Evolutionary conservation across 208 protist species (phyloP).

Genomic region (Trypanosoma melophagium): DNA sequence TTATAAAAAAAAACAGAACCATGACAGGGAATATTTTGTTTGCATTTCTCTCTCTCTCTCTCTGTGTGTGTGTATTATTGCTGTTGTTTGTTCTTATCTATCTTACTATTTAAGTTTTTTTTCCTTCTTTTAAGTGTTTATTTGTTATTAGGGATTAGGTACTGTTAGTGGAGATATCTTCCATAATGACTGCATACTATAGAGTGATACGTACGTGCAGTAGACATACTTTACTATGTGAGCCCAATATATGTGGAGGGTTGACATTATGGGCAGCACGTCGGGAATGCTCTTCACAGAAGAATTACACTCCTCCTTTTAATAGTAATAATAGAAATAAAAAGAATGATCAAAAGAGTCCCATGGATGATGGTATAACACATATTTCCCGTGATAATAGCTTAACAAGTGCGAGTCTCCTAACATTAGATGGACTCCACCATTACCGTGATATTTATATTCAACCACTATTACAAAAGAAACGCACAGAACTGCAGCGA

Average conservation of each 20-base stretch:
- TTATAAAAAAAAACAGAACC: too few species aligned
- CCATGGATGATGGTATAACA: not conserved
- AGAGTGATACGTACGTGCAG: not conserved
- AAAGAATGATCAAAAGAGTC: not conserved
- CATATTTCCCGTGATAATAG: not conserved
- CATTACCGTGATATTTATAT: conserved; percentile 39
- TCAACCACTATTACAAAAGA: conserved; percentile 26
- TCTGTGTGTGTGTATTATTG: too few species aligned
- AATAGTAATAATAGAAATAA: not conserved
- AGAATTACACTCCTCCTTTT: not conserved
- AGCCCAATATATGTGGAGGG: not conserved
- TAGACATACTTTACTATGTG: not conserved
- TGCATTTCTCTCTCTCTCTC: too few species aligned
- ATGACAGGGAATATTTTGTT: too few species aligned
- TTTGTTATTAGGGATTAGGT: too few species aligned
- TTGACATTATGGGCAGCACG: not conserved
- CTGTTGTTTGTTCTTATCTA: too few species aligned
- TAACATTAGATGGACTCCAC: conserved; percentile 26
- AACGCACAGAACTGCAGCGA: conserved; percentile 30
- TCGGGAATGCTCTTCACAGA: not conserved
- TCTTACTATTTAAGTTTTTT: too few species aligned
- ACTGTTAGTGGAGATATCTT: too few species aligned
- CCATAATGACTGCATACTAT: not conserved
- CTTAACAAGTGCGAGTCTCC: not conserved
- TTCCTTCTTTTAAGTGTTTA: too few species aligned